These are phyloP conservation scores for Cerioporus squamosus DNA, from an alignment of 1,284 basidiomycete species.

Conservation along the genomic window DNA sequence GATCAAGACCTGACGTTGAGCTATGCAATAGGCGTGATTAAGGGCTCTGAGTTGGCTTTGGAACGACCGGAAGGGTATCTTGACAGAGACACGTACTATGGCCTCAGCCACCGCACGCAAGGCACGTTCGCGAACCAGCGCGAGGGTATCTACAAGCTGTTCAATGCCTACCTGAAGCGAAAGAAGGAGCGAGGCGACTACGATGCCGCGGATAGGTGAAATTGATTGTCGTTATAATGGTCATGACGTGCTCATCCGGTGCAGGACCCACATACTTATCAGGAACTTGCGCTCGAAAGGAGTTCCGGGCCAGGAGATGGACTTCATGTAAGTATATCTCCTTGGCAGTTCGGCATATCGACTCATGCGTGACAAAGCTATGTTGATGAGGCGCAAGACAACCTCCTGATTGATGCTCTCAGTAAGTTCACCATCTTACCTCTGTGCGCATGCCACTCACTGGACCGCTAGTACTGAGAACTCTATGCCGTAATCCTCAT, in stretches of 20 bases:
- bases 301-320: too few relatives aligned
- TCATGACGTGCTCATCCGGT: too few relatives aligned
- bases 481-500: conserved; percentile 60
- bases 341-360: too few relatives aligned
- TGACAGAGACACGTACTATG: conserved; percentile 46
- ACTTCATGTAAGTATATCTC: too few relatives aligned
- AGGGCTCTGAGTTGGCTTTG: conserved; percentile 61
- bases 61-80: conserved; percentile 41
- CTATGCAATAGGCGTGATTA: conserved; percentile 60
- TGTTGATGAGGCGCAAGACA: conserved; percentile 76
- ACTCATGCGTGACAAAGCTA: conserved; percentile 46
- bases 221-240: too few relatives aligned
- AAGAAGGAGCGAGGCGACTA: not conserved
- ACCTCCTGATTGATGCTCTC: conserved; percentile 65
- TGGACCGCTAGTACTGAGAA: conserved; percentile 53
- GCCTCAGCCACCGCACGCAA: conserved; percentile 53
- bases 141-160: not conserved
- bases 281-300: too few relatives aligned
- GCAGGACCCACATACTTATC: not conserved
- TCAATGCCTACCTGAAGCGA: not conserved
- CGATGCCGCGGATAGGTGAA: not conserved
- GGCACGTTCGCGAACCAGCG: conserved; percentile 49
- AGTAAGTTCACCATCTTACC: conserved; percentile 49
- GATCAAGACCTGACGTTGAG: not conserved
- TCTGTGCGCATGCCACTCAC: too few relatives aligned